Evolutionary conservation across 768 basidiomycete genomes (phyloP), one percentile per base, ranked within the genome.

Genomic region (Panellus pusillus): DNA sequence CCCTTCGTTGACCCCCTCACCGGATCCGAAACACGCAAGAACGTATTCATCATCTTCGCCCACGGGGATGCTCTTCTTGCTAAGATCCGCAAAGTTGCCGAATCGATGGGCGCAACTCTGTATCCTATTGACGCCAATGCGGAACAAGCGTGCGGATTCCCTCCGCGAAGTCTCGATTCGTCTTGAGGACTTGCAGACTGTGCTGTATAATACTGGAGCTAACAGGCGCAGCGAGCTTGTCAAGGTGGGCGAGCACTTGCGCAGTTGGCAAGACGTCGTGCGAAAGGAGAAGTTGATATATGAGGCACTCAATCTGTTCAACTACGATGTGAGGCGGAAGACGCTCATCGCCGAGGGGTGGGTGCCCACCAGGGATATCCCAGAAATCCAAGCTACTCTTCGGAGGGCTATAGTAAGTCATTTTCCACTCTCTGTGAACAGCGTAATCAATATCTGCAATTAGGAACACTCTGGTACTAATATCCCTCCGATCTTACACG

Each of bases 31-130:
- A 90, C 89, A 17, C 84, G 90, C 75, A 99, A 98, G 81, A 94
- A 98, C 64, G 97, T 98, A 37, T 99, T 99, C 76, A 96, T 99
- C 74, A 98, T 99, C 67, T 99, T 99, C 63, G 97, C 97, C 0
- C 95, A 99, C 62, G 97, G 97, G 15, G 87, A 91, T 36, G 86
- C 89, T 17, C 77, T 98, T 18, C 83, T 99, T 27, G 81, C 91
- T 58, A 99, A 98, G 80, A 98, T 99, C 66, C 91, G 95, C 68
- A 98, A 94, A 70, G 91, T 99, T 49, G 90, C 95, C 24, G 96
- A 98, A 72, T 96, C 93, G n/a, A 98, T 98, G 89, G 95, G 97
- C 35, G 97, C 89, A 3, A 98, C 93, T 0, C 75, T 98, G 50
- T 98, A 96, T 72, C 93, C 94, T 36, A 97, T 99, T 66, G 96